A percentile compares a stretch with the other conserved stretches of the same genome.
Evolutionary conservation across 257 asterid genomes (phyloP).

Genomic region (Paraleonurus japonicus): DNA sequence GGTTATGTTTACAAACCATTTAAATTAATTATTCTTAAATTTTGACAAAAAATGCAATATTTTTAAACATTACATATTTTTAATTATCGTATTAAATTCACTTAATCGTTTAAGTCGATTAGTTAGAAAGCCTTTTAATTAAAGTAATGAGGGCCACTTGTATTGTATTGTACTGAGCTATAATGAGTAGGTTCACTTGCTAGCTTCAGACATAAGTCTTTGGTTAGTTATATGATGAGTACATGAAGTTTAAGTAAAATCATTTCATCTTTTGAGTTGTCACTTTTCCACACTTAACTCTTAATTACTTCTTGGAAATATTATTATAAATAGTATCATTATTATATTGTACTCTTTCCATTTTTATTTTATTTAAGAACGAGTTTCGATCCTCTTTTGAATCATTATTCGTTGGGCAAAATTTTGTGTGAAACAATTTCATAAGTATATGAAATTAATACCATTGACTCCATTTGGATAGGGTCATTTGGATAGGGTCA

Average conservation of each 20-base stretch:
- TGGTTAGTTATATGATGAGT: slow-evolving; percentile 29
- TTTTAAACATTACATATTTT: no score
- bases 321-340: neutral
- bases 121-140: neutral
- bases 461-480: no score
- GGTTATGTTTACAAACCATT: neutral
- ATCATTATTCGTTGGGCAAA: neutral
- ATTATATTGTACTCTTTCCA: neutral
- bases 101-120: neutral
- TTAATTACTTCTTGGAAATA: slow-evolving; percentile 15
- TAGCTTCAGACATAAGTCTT: slow-evolving; percentile 20
- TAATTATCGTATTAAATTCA: no score
- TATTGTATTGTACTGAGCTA: neutral
- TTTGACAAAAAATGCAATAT: no score
- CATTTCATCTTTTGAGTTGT: slow-evolving; percentile 26
- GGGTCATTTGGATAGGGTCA: no score
- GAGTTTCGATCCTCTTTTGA: neutral
- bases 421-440: no score
- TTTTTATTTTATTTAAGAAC: neutral
- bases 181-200: slow-evolving; percentile 8
- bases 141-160: neutral
- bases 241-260: slow-evolving; percentile 27
- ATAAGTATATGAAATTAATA: no score
- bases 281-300: slow-evolving; percentile 15
- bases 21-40: no score